Percentiles rank a stretch among this genome's conserved stretches.
These are phyloP conservation scores for Camptophora hylomeconis DNA, from an alignment of 2,329 filamentous ascomycete species.

Conservation along the genomic window DNA sequence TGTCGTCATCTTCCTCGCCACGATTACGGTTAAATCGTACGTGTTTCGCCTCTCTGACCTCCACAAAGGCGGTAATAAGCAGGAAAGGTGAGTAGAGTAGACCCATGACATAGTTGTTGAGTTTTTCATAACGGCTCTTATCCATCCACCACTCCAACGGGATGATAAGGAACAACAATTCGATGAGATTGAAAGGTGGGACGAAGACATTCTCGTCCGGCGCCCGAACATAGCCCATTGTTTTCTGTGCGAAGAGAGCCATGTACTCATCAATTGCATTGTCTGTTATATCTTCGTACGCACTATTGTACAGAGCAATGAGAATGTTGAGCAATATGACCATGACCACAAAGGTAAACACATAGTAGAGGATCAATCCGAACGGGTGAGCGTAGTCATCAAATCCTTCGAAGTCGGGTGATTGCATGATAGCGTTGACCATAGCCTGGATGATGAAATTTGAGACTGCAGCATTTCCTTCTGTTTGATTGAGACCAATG, in stretches of 20 bases:
- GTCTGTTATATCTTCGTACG: constrained; percentile 87
- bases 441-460: constrained; percentile 42
- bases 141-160: constrained; percentile 94
- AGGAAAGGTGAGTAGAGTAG: constrained; percentile 74
- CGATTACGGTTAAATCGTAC: constrained; percentile 62
- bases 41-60: constrained; percentile 50
- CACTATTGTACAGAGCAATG: constrained; percentile 92
- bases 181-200: constrained; percentile 84
- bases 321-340: constrained; percentile 89
- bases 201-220: constrained; percentile 98
- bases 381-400: constrained; percentile 87
- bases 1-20: constrained; percentile 82
- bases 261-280: constrained; percentile 93
- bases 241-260: constrained; percentile 84
- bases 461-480: constrained; percentile 47
- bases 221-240: constrained; percentile 90
- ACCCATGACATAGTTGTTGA: constrained; percentile 86
- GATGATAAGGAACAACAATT: constrained; percentile 64
- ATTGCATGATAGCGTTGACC: constrained; percentile 80
- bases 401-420: constrained; percentile 79
- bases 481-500: constrained; percentile 74
- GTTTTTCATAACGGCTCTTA: constrained; percentile 55
- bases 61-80: constrained; percentile 60
- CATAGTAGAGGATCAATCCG: constrained; percentile 88
- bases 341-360: constrained; percentile 96